phyloP scores from a whole-genome alignment of 1,284 basidiomycete genomes.

The Ceratobasidium sp. region DNA sequence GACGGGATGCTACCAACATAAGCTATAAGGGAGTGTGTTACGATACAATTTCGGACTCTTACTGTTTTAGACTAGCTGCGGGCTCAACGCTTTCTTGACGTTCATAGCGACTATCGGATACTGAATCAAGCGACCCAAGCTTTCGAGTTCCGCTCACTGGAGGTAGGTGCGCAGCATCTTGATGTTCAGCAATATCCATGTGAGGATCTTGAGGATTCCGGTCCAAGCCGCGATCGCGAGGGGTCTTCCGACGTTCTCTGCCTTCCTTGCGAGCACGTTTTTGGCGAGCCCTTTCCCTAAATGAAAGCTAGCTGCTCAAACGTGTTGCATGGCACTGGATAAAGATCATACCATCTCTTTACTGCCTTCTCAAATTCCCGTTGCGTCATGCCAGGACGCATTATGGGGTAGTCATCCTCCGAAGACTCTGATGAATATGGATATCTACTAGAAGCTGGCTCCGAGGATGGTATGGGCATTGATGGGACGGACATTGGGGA shows the following conservation, averaged over 20 bases:
- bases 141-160: too few species aligned
- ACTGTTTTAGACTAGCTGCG: too few species aligned
- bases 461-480: neutral
- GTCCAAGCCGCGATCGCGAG: too few species aligned
- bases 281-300: constrained; percentile 22
- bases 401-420: constrained; percentile 30
- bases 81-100: too few species aligned
- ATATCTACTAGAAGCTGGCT: neutral
- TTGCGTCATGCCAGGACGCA: constrained; percentile 32
- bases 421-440: constrained; percentile 25
- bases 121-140: too few species aligned
- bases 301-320: neutral
- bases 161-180: too few species aligned
- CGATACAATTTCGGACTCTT: too few species aligned
- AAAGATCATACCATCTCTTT: constrained; percentile 25
- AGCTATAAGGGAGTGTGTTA: too few species aligned
- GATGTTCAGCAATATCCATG: too few species aligned
- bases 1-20: too few species aligned
- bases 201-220: constrained; percentile 2
- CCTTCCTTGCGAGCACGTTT: constrained; percentile 40
- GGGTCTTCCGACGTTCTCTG: neutral
- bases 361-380: constrained; percentile 26
- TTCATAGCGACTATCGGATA: too few species aligned
- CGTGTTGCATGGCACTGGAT: neutral
- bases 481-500: constrained; percentile 10